Evolutionary conservation across 2,329 filamentous ascomycete genomes (phyloP).

Genomic region (Mycosphaerelloides madeirae): DNA sequence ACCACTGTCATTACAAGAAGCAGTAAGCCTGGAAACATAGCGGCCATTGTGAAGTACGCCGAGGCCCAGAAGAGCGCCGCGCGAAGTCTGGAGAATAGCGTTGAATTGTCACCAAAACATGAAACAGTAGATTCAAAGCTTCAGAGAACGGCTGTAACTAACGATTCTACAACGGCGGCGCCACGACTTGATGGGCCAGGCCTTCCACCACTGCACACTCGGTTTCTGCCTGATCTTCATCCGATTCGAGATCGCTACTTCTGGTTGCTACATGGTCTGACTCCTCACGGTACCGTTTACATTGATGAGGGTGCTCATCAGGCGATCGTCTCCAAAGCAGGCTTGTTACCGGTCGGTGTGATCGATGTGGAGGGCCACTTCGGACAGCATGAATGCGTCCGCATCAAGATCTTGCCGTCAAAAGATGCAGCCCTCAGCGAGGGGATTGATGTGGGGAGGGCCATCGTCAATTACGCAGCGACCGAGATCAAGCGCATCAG

Average conservation of each 20-base stretch:
- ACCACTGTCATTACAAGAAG: slow-evolving; percentile 93
- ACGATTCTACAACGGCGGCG: slow-evolving; percentile 24
- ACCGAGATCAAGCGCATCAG: slow-evolving; percentile 78
- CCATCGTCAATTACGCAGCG: slow-evolving; percentile 88
- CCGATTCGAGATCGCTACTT: slow-evolving; percentile 93
- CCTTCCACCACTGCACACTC: slow-evolving; percentile 68
- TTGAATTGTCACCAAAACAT: slow-evolving; percentile 16
- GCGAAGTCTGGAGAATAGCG: slow-evolving; percentile 24
- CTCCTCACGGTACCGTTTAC: slow-evolving; percentile 83
- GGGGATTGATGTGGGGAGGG: slow-evolving; percentile 70
- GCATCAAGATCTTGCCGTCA: slow-evolving; percentile 69
- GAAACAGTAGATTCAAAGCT: slow-evolving; percentile 10
- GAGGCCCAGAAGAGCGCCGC: slow-evolving; percentile 54
- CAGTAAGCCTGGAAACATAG: slow-evolving; percentile 87
- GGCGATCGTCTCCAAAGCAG: slow-evolving; percentile 76
- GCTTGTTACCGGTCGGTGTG: slow-evolving; percentile 84
- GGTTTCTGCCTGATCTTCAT: slow-evolving; percentile 78
- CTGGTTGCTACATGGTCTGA: slow-evolving; percentile 91
- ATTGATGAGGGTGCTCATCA: slow-evolving; percentile 85
- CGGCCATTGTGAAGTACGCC: slow-evolving; percentile 76
- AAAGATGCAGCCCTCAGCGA: slow-evolving; percentile 41
- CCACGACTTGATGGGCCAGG: slow-evolving; percentile 30
- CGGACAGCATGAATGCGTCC: slow-evolving; percentile 86
- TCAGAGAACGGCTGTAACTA: slow-evolving; percentile 24
- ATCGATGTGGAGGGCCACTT: slow-evolving; percentile 85